phyloP scores from a whole-genome alignment of 371 early-diverging fungal species.

The Syncephalastrum monosporum region DNA sequence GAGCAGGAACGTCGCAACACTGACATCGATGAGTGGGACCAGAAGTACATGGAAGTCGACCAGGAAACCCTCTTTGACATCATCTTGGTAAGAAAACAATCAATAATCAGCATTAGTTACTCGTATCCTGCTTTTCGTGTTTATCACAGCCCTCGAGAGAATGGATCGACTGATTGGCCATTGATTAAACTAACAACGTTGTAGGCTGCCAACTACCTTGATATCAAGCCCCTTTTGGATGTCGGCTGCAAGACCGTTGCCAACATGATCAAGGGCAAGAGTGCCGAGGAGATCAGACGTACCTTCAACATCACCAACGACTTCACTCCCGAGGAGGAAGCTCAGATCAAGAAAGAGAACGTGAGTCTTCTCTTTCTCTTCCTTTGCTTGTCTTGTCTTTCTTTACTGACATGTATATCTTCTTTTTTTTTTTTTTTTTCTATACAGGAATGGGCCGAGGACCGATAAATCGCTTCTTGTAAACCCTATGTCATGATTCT shows the following conservation, averaged over 20 bases:
- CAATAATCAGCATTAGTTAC: neutral
- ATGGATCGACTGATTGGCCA: neutral
- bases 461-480: slow-evolving; percentile 53
- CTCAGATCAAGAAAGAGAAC: slow-evolving; percentile 87
- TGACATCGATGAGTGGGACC: slow-evolving; percentile 83
- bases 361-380: slow-evolving; percentile 33
- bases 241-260: slow-evolving; percentile 98
- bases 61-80: slow-evolving; percentile 79
- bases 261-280: slow-evolving; percentile 96
- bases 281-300: slow-evolving; percentile 91
- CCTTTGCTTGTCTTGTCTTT: neutral
- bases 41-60: slow-evolving; percentile 77
- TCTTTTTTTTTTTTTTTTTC: neutral
- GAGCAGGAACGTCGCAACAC: slow-evolving; percentile 64
- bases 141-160: too few relatives aligned
- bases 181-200: slow-evolving; percentile 1
- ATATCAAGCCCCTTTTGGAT: slow-evolving; percentile 93
- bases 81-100: slow-evolving; percentile 45
- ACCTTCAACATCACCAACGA: slow-evolving; percentile 94
- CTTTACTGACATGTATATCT: neutral
- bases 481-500: too few relatives aligned
- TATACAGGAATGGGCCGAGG: slow-evolving; percentile 74
- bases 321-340: slow-evolving; percentile 97
- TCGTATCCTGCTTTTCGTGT: too few relatives aligned
- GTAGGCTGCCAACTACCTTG: slow-evolving; percentile 93